These are phyloP conservation scores for Pichia cactophila DNA, from an alignment of 1,139 yeast genomes.

Conservation along the genomic window DNA sequence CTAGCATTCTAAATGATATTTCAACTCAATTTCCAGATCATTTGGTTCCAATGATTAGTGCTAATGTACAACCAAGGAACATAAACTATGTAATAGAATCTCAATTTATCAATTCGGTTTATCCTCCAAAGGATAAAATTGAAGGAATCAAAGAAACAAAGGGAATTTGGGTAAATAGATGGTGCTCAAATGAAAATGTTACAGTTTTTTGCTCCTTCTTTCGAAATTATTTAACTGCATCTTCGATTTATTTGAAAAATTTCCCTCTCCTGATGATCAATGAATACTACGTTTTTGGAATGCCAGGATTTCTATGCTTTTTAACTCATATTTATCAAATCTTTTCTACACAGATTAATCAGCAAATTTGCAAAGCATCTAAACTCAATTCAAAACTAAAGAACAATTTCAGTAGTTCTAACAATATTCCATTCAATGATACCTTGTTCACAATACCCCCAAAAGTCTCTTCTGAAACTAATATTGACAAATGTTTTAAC, in stretches of 20 bases:
- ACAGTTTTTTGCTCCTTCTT: constrained; percentile 65
- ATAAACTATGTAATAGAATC: constrained; percentile 23
- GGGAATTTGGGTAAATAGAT: constrained; percentile 64
- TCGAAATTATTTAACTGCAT: constrained; percentile 47
- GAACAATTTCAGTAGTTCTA: constrained; percentile 1
- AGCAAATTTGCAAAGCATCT: background rate
- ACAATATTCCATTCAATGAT: constrained; percentile 1
- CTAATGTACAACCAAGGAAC: constrained; percentile 25
- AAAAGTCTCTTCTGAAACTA: constrained; percentile 33
- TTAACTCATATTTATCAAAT: constrained; percentile 32
- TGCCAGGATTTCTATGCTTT: constrained; percentile 33
- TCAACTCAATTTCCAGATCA: constrained; percentile 32
- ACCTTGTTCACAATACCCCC: constrained; percentile 17
- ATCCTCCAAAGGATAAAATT: constrained; percentile 49
- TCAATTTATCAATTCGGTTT: constrained; percentile 25
- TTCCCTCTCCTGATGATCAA: constrained; percentile 12
- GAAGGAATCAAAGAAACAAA: constrained; percentile 50
- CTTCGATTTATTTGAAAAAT: constrained; percentile 18
- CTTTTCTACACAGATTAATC: constrained; percentile 23
- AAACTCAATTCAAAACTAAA: constrained; percentile 2
- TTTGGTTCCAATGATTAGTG: constrained; percentile 33
- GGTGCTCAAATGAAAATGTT: constrained; percentile 43
- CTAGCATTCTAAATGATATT: constrained; percentile 14
- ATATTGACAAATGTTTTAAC: constrained; percentile 29
- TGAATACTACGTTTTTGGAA: constrained; percentile 15